Evolutionary conservation across 2,329 filamentous ascomycete species (phyloP).

Genomic region (Diatrype stigma): DNA sequence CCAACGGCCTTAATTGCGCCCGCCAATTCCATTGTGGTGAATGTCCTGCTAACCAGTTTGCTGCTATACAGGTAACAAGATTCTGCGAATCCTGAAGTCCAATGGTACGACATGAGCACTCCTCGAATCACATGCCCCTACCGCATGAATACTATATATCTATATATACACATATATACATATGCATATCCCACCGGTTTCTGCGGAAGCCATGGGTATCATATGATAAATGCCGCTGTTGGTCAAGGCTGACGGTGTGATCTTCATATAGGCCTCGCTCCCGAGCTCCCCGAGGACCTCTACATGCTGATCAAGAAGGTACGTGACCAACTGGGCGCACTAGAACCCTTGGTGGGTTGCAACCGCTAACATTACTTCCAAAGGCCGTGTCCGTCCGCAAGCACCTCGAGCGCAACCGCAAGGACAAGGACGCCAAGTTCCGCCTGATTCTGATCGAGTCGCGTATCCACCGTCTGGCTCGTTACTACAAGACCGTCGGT

Average conservation of each 20-base stretch:
- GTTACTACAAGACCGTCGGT: conserved; percentile 98
- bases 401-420: conserved; percentile 99
- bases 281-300: conserved; percentile 98
- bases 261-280: conserved; percentile 84
- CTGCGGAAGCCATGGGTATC: conserved; percentile 9
- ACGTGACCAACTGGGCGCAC: no score
- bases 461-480: conserved; percentile 98
- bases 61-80: conserved; percentile 79
- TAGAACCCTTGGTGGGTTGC: no score
- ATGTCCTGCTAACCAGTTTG: conserved; percentile 12
- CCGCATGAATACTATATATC: conserved; percentile 7
- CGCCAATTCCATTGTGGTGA: background rate
- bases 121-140: conserved; percentile 7
- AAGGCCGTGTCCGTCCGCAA: conserved; percentile 97
- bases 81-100: conserved; percentile 97
- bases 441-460: conserved; percentile 99
- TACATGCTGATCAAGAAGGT: conserved; percentile 99
- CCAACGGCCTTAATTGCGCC: no score
- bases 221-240: conserved; percentile 66
- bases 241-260: conserved; percentile 95
- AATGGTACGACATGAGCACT: conserved; percentile 70
- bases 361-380: conserved; percentile 13
- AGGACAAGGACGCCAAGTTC: conserved; percentile 99
- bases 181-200: conserved; percentile 3
- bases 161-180: conserved; percentile 3